Evolutionary conservation across 495 filamentous ascomycete genomes (phyloP), one percentile per base, ranked within the genome.

Genomic region (Cairneyella variabilis): DNA sequence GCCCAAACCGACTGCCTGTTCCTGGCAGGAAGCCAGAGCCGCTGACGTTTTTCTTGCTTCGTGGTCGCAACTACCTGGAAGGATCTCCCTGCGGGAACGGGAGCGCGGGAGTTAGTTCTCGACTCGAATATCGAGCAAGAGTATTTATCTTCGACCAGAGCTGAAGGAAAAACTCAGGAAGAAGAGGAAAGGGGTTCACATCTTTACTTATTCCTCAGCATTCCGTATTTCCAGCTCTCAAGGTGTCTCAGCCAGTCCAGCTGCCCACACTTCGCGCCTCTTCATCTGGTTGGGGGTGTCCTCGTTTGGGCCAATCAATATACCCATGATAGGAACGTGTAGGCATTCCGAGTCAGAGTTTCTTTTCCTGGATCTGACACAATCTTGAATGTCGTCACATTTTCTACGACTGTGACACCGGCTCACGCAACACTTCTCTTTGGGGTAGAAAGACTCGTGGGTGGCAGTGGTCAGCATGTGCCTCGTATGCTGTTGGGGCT

Each of bases 231-330:
- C 9, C 18, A 48, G 16, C 51, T 21, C 32, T 54, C 50, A 50
- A 54, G 56, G 50, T 59, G 56, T 59, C 43, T 54, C 50, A 45
- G 43, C 49, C 49, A 36, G 5, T 43, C 17, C 23, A 11, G 14
- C 14, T 22, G 27, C 41, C 37, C 16, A 17, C 41, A 10, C 41
- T n/a, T n/a, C n/a, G n/a, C n/a, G n/a, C n/a, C n/a, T n/a, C n/a
- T n/a, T n/a, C n/a, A n/a, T n/a, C n/a, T n/a, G n/a, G n/a, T n/a
- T n/a, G n/a, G n/a, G n/a, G n/a, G n/a, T n/a, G n/a, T n/a, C n/a
- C n/a, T n/a, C n/a, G n/a, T n/a, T n/a, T n/a, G n/a, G n/a, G n/a
- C n/a, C n/a, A n/a, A n/a, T n/a, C n/a, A n/a, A n/a, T n/a, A n/a
- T n/a, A n/a, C n/a, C n/a, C n/a, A n/a, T n/a, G n/a, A n/a, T n/a